These are phyloP conservation scores for Madurella mycetomatis DNA, from an alignment of 2,329 filamentous ascomycete species.

Conservation along the genomic window DNA sequence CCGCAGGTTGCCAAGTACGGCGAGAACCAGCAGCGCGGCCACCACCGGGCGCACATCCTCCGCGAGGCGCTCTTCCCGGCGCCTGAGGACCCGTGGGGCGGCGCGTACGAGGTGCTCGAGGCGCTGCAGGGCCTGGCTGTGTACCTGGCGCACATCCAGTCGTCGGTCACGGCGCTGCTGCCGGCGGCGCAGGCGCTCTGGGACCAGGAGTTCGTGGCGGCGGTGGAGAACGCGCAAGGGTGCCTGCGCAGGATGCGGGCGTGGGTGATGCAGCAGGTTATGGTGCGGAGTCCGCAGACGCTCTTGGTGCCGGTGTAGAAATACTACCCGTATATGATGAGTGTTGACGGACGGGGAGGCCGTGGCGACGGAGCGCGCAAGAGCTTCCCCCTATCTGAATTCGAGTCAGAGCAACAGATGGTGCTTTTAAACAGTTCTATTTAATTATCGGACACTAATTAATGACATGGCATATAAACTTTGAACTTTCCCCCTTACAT, in stretches of 20 bases:
- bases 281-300: slow-evolving; percentile 32
- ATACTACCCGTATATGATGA: too few species aligned
- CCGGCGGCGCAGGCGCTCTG: slow-evolving; percentile 33
- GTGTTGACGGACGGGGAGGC: too few species aligned
- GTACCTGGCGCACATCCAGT: slow-evolving; percentile 31
- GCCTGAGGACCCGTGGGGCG: not conserved
- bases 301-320: slow-evolving; percentile 31
- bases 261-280: slow-evolving; percentile 33
- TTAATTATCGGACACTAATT: too few species aligned
- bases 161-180: slow-evolving; percentile 27
- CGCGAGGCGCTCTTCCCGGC: slow-evolving; percentile 28
- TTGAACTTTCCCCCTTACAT: too few species aligned
- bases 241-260: slow-evolving; percentile 28
- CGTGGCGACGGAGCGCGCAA: too few species aligned
- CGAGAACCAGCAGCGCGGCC: slow-evolving; percentile 26
- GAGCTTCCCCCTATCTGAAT: too few species aligned
- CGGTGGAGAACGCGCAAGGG: slow-evolving; percentile 22
- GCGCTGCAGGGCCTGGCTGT: slow-evolving; percentile 31
- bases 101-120: slow-evolving; percentile 27
- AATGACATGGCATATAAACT: too few species aligned
- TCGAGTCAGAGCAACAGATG: too few species aligned
- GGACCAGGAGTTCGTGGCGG: slow-evolving; percentile 32
- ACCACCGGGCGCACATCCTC: slow-evolving; percentile 22
- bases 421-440: too few species aligned
- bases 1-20: slow-evolving; percentile 28